These are phyloP conservation scores for Cyclotella atomus DNA, from an alignment of 108 stramenopile species.

Conservation along the genomic window DNA sequence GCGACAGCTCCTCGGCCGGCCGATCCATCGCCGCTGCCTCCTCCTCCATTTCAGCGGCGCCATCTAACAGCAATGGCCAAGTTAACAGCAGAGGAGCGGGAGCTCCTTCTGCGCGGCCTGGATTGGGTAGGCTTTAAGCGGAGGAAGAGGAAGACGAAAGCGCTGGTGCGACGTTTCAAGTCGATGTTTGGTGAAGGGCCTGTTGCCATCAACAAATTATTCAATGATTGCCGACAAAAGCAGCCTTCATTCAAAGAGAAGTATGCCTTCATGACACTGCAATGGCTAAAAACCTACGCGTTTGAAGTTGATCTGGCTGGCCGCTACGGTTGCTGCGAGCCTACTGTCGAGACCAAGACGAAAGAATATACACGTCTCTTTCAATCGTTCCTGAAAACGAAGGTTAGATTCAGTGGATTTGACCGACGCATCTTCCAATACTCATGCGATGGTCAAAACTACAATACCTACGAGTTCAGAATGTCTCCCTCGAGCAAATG, in stretches of 20 bases:
- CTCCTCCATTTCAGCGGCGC: neutral
- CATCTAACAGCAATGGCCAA: neutral
- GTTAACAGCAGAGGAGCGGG: constrained; percentile 9
- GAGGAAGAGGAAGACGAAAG: constrained; percentile 5
- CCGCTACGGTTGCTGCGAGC: constrained; percentile 9
- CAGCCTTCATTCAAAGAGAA: neutral
- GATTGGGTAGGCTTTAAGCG: constrained; percentile 3
- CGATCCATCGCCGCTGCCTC: neutral
- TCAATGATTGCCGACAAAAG: neutral
- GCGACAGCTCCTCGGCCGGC: neutral
- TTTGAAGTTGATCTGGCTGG: constrained; percentile 1
- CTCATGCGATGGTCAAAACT: constrained; percentile 4
- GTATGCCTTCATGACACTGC: constrained; percentile 3
- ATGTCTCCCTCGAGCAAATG: constrained; percentile 9
- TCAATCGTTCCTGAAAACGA: neutral
- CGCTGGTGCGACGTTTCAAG: constrained; percentile 4
- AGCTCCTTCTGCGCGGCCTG: constrained; percentile 1
- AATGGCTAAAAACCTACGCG: constrained; percentile 5
- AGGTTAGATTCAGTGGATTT: constrained; percentile 8
- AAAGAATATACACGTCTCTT: neutral
- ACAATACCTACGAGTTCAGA: constrained; percentile 35
- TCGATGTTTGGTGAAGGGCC: constrained; percentile 9
- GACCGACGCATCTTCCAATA: neutral
- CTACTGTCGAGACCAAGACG: constrained; percentile 4
- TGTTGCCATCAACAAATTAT: constrained; percentile 4